Evolutionary conservation across 768 basidiomycete species (phyloP), one percentile per base, ranked within the genome.

Genomic region (Rhodosporidiobolus sp.): DNA sequence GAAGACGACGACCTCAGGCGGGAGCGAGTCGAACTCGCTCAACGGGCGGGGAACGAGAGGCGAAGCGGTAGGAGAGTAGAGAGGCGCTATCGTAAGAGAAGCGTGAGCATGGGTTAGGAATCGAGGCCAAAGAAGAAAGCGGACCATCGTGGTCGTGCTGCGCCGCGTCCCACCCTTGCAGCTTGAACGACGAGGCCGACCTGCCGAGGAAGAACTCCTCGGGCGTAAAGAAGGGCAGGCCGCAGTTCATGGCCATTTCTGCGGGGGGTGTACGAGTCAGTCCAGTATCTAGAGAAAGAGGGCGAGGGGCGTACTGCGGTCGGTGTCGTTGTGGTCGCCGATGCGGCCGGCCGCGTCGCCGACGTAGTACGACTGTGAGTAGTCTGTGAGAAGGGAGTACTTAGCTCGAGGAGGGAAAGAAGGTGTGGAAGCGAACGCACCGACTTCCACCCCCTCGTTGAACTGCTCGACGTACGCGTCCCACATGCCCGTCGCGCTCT

Each of bases 371-470:
- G 79, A 80, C 26, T 73, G 28, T 1, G 63, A 61, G 35, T 81
- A 65, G 67, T 83, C 83, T 81, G 72, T 11, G 43, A 5, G 11
- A 2, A 1, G 20, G 3, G n/a, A 12, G 46, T 32, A 32, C 28
- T 64, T 20, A 24, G 49, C 32, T 24, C 32, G 10, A 38, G 3
- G 43, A 7, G 22, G 9, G 24, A 4, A 9, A 20, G 32, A 1
- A 50, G 22, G n/a, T n/a, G n/a, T 45, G 11, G 10, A 54, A 16
- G 16, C 11, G 11, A 24, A 74, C 85, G 14, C 63, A 90, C 92
- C 90, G 77, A 95, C 89, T 24, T 83, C 79, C 11, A 89, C 81
- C 19, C 85, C 85, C 46, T 87, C 85, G 69, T 85, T 80, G 57
- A 79, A 63, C 1, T 73, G 43, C 14, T 68, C 63, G 35, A 80